Evolutionary conservation across 2,329 filamentous ascomycete species (phyloP).

Genomic region (Cordyceps farinosa): DNA sequence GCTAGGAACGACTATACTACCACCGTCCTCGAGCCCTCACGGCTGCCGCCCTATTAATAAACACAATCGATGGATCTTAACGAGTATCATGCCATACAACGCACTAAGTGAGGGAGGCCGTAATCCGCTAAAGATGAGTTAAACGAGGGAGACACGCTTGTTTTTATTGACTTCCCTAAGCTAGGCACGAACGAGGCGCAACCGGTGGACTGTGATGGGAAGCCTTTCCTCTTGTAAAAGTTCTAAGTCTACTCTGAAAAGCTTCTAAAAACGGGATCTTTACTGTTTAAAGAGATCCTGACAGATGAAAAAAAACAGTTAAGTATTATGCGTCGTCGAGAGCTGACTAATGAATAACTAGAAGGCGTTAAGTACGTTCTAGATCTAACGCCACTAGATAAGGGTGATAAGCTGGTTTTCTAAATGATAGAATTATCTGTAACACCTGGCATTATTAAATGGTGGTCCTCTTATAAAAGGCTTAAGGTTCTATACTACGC

Average conservation of each 20-base stretch:
- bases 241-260: slow-evolving; percentile 46
- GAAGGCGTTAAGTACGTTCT: slow-evolving; percentile 54
- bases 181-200: slow-evolving; percentile 21
- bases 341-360: slow-evolving; percentile 33
- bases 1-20: not conserved
- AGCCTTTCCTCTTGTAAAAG: slow-evolving; percentile 31
- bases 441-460: slow-evolving; percentile 51
- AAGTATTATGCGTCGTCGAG: slow-evolving; percentile 36
- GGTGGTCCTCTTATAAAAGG: slow-evolving; percentile 43
- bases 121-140: no score
- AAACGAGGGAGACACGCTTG: slow-evolving; percentile 40
- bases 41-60: not conserved
- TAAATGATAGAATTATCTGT: slow-evolving; percentile 57
- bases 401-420: slow-evolving; percentile 61
- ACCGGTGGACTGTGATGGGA: slow-evolving; percentile 34
- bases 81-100: no score
- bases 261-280: slow-evolving; percentile 44
- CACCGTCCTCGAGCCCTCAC: not conserved
- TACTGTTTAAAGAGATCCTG: slow-evolving; percentile 45
- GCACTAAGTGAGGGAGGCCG: no score
- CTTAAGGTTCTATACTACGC: slow-evolving; percentile 31
- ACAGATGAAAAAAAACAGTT: slow-evolving; percentile 33
- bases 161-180: slow-evolving; percentile 40
- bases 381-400: slow-evolving; percentile 58
- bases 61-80: not conserved